phyloP scores from a whole-genome alignment of 768 basidiomycete genomes.

The Suillus bovinus region DNA sequence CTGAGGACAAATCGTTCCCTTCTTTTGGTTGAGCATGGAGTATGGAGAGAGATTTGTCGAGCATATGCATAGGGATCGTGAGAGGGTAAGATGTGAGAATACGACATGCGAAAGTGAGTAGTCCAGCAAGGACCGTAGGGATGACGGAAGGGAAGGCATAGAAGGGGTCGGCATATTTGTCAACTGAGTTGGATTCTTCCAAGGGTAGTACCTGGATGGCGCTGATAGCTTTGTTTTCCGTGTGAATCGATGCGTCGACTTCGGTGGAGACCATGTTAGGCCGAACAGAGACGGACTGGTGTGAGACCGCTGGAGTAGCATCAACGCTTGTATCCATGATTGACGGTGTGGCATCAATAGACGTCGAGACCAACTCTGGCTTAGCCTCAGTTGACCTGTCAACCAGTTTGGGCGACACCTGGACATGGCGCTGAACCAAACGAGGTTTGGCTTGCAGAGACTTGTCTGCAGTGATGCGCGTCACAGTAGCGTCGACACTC shows the following conservation, averaged over 20 bases:
- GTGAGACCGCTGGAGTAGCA: slow-evolving; percentile 37
- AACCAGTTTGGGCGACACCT: slow-evolving; percentile 38
- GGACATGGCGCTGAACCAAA: slow-evolving; percentile 35
- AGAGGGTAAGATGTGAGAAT: slow-evolving; percentile 52
- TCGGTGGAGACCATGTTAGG: slow-evolving; percentile 30
- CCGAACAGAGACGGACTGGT: slow-evolving; percentile 33
- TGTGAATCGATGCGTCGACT: slow-evolving; percentile 33
- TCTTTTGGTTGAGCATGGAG: slow-evolving; percentile 32
- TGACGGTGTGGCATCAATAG: slow-evolving; percentile 54
- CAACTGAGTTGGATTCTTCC: slow-evolving; percentile 22
- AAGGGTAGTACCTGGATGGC: slow-evolving; percentile 21
- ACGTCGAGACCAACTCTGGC: slow-evolving; percentile 40
- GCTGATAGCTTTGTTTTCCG: slow-evolving; percentile 17
- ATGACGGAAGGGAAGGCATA: slow-evolving; percentile 33
- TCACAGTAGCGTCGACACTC: slow-evolving; percentile 54
- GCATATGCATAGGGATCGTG: slow-evolving; percentile 44
- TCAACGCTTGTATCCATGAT: slow-evolving; percentile 47
- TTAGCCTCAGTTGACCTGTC: slow-evolving; percentile 41
- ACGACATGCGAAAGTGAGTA: slow-evolving; percentile 51
- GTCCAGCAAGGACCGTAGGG: slow-evolving; percentile 30
- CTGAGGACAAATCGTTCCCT: slow-evolving; percentile 27
- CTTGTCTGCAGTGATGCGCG: slow-evolving; percentile 37
- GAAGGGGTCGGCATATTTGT: slow-evolving; percentile 26
- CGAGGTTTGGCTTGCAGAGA: slow-evolving; percentile 43
- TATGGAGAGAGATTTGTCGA: slow-evolving; percentile 37